Conservation (phyloP, 1,139 yeast species). For the Magnusiomyces clavatus region DNA sequence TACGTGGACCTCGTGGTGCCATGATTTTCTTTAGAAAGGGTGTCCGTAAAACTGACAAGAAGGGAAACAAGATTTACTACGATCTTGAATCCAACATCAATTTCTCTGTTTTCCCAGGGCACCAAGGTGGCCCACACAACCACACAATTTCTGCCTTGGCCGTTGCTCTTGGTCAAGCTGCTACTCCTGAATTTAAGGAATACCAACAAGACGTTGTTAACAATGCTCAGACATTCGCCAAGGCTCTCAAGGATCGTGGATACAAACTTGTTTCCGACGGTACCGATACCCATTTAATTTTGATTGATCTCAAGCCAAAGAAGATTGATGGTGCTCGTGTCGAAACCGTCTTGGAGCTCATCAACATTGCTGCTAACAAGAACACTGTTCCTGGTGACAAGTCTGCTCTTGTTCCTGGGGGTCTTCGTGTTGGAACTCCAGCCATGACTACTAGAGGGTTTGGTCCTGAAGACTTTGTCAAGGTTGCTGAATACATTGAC, state of each 20-base stretch:
- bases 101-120: constrained; percentile 99
- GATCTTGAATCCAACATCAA: constrained; percentile 93
- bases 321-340: constrained; percentile 97
- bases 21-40: constrained; percentile 98
- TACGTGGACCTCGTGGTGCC: constrained; percentile 99
- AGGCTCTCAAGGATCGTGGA: constrained; percentile 59
- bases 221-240: constrained; percentile 81
- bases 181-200: constrained; percentile 81
- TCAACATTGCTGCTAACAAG: constrained; percentile 93
- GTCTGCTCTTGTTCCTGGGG: constrained; percentile 96
- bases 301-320: constrained; percentile 82
- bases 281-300: constrained; percentile 94
- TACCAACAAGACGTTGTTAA: constrained; percentile 85
- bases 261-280: constrained; percentile 87
- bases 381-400: constrained; percentile 98
- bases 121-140: constrained; percentile 99
- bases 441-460: constrained; percentile 98
- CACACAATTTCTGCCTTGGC: constrained; percentile 97
- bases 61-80: constrained; percentile 81
- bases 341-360: constrained; percentile 88
- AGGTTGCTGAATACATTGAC: constrained; percentile 78
- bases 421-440: constrained; percentile 96
- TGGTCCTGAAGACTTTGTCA: constrained; percentile 76
- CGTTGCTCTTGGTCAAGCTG: constrained; percentile 91
- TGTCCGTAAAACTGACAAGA: constrained; percentile 81